These are phyloP conservation scores for Dujonia santamariae DNA, from an alignment of 1,139 yeast species.

Conservation along the genomic window DNA sequence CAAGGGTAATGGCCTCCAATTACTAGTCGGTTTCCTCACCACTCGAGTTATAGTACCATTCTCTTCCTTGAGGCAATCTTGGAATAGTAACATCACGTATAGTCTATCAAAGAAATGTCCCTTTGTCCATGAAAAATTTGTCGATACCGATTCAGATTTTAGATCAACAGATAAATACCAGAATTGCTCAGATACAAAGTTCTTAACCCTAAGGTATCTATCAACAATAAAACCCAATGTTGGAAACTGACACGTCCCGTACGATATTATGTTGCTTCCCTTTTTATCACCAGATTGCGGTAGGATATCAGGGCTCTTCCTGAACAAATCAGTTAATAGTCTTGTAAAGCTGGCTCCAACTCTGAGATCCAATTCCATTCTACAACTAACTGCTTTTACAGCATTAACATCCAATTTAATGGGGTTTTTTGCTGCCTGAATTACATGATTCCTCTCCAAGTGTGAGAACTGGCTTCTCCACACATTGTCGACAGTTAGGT, in stretches of 20 bases:
- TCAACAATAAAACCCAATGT: slow-evolving; percentile 97
- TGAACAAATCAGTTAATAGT: slow-evolving; percentile 54
- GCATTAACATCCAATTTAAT: slow-evolving; percentile 59
- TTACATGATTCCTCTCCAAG: slow-evolving; percentile 70
- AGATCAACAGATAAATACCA: slow-evolving; percentile 66
- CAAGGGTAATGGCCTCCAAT: slow-evolving; percentile 82
- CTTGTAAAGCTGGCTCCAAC: slow-evolving; percentile 91
- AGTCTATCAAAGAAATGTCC: slow-evolving; percentile 71
- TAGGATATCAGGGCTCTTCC: slow-evolving; percentile 14
- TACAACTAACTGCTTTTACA: slow-evolving; percentile 79
- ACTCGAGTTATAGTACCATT: slow-evolving; percentile 52
- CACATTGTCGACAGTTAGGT: slow-evolving; percentile 44
- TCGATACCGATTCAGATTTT: slow-evolving; percentile 19
- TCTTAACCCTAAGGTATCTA: slow-evolving; percentile 70
- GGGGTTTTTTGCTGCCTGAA: slow-evolving; percentile 73
- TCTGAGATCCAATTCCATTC: slow-evolving; percentile 85
- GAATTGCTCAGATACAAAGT: slow-evolving; percentile 72
- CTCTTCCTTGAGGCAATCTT: slow-evolving; percentile 51
- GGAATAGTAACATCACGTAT: slow-evolving; percentile 60
- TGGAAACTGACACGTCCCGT: slow-evolving; percentile 97
- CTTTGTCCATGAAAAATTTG: slow-evolving; percentile 58
- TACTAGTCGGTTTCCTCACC: slow-evolving; percentile 62
- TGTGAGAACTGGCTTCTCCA: slow-evolving; percentile 86
- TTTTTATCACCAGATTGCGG: slow-evolving; percentile 13
- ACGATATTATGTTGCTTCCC: slow-evolving; percentile 47